These are phyloP conservation scores for Coniochaeta sp. DNA, from an alignment of 2,329 filamentous ascomycete species.

Conservation along the genomic window DNA sequence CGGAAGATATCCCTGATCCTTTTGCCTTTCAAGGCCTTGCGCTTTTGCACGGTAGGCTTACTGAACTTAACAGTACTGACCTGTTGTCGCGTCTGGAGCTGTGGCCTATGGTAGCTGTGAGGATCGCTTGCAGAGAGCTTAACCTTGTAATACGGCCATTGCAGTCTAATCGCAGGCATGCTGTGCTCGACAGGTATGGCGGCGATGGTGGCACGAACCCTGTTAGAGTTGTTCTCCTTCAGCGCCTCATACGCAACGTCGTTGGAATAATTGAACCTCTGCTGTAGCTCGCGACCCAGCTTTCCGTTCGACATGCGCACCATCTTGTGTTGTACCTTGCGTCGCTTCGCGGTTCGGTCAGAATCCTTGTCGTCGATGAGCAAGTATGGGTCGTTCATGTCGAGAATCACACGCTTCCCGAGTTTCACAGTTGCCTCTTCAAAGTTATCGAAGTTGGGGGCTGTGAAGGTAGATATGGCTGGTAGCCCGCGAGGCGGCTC, in stretches of 20 bases:
- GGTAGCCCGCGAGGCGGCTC: conserved; percentile 46
- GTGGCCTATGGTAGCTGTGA: conserved; percentile 77
- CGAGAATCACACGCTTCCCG: conserved; percentile 72
- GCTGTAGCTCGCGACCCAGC: conserved; percentile 63
- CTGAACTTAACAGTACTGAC: conserved; percentile 63
- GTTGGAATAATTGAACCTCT: conserved; percentile 92
- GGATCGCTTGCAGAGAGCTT: conserved; percentile 63
- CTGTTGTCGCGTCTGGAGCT: conserved; percentile 62
- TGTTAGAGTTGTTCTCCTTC: conserved; percentile 95
- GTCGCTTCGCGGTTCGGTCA: conserved; percentile 54
- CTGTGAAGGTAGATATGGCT: conserved; percentile 48
- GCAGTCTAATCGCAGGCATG: conserved; percentile 80
- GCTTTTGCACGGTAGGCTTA: conserved; percentile 63
- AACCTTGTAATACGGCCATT: conserved; percentile 94
- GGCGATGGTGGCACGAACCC: conserved; percentile 85
- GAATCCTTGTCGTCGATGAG: conserved; percentile 71
- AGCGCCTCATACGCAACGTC: conserved; percentile 92
- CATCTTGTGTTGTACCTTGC: conserved; percentile 45
- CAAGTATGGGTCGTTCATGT: conserved; percentile 81
- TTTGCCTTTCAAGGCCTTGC: conserved; percentile 75
- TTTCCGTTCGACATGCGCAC: conserved; percentile 63
- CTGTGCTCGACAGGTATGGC: conserved; percentile 93
- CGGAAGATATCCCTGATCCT: conserved; percentile 71
- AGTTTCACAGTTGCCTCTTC: conserved; percentile 64
- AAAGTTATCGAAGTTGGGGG: conserved; percentile 75